These are phyloP conservation scores for Cenchrus fungigraminus DNA, from an alignment of 176 grass and related monocot genomes.

Conservation along the genomic window DNA sequence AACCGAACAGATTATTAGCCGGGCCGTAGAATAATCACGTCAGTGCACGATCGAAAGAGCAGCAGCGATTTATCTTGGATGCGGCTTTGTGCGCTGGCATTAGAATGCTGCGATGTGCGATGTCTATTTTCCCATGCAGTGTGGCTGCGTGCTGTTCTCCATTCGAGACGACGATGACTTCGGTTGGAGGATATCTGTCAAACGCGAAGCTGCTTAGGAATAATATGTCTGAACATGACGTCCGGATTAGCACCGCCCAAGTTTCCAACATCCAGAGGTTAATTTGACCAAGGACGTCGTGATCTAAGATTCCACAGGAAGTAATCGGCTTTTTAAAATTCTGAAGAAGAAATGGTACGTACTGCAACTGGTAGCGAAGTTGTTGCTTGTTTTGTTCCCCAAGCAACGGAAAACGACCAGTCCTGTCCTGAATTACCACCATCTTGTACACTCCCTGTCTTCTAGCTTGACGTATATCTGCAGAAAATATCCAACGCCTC, in stretches of 20 bases:
- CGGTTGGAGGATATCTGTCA: conserved; percentile 33
- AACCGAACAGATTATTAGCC: conserved; percentile 23
- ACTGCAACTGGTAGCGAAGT: not conserved
- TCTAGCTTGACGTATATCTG: not conserved
- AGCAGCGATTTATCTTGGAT: not conserved
- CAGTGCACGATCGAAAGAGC: not conserved
- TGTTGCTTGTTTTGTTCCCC: conserved; percentile 37
- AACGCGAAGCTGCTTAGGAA: conserved; percentile 16
- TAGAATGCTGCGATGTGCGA: not conserved
- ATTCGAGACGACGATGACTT: not conserved
- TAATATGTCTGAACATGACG: conserved; percentile 36
- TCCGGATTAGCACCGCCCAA: not conserved
- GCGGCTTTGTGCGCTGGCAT: not conserved
- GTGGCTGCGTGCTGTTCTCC: not conserved
- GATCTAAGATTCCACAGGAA: not conserved
- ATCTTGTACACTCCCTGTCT: not conserved
- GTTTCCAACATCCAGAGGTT: not conserved
- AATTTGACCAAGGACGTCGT: not conserved
- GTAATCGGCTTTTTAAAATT: not conserved
- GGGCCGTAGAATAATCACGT: not conserved
- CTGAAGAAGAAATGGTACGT: not conserved
- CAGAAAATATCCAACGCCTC: conserved; percentile 3
- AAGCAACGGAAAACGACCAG: conserved; percentile 37
- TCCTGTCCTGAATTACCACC: conserved; percentile 47
- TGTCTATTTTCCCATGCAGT: not conserved